Conservation (phyloP, 805 yeast species). For the Suhomyces vadensis region DNA sequence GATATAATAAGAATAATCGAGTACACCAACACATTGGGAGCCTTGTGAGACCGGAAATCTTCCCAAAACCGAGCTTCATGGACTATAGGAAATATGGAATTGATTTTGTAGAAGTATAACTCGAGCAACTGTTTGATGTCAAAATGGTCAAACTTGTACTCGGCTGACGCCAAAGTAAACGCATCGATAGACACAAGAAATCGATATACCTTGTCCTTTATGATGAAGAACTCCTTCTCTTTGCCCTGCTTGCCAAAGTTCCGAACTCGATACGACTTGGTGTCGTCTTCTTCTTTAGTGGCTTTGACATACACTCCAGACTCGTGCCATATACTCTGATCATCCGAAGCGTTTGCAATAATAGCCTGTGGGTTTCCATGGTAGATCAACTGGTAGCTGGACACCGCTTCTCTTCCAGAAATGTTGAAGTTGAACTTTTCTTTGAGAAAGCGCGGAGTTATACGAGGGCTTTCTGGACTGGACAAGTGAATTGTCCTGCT, state of each 20-base stretch:
- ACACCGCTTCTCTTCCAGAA: slow-evolving; percentile 18
- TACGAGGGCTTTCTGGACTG: too few species aligned
- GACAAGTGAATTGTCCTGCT: too few species aligned
- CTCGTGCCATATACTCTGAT: slow-evolving; percentile 24
- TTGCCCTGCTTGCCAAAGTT: slow-evolving; percentile 12
- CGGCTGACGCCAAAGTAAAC: slow-evolving; percentile 29
- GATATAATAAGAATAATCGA: slow-evolving; percentile 29
- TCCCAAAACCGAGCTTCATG: slow-evolving; percentile 30
- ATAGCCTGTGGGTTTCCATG: slow-evolving; percentile 30
- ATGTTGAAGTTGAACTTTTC: slow-evolving; percentile 26
- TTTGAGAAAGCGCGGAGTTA: slow-evolving; percentile 23
- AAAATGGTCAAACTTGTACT: slow-evolving; percentile 19
- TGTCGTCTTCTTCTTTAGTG: slow-evolving; percentile 7
- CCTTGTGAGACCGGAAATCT: slow-evolving; percentile 19
- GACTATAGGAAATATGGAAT: slow-evolving; percentile 35
- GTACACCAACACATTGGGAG: slow-evolving; percentile 24
- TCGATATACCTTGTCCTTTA: slow-evolving; percentile 14
- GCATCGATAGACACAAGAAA: slow-evolving; percentile 29
- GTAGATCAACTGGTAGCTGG: slow-evolving; percentile 24
- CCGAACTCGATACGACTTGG: slow-evolving; percentile 9
- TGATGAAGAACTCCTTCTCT: slow-evolving; percentile 17
- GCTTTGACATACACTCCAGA: slow-evolving; percentile 25
- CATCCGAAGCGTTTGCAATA: slow-evolving; percentile 20
- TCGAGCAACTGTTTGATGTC: slow-evolving; percentile 25
- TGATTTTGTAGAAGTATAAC: slow-evolving; percentile 32